Evolutionary conservation across 2,329 filamentous ascomycete genomes (phyloP).

Genomic region (Ophiostoma ulmi): DNA sequence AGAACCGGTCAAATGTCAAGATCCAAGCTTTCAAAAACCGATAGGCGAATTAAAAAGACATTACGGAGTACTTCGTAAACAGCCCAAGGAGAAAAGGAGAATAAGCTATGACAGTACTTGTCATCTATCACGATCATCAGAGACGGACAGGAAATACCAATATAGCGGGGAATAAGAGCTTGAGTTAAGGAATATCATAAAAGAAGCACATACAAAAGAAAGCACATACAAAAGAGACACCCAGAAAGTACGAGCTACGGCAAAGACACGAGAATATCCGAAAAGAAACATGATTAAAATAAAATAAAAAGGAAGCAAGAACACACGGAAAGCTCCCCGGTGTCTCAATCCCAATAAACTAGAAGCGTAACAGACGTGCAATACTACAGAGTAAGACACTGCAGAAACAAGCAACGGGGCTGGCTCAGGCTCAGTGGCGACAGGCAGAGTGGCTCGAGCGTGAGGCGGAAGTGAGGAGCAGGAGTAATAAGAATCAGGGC

Average conservation of each 20-base stretch:
- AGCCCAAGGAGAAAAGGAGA: not conserved
- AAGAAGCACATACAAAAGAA: not conserved
- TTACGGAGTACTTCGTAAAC: not conserved
- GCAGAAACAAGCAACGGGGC: slow-evolving; percentile 9
- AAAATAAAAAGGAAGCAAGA: not conserved
- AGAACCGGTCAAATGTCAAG: not conserved
- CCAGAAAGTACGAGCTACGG: too few relatives aligned
- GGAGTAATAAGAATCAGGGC: not conserved
- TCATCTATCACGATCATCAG: not conserved
- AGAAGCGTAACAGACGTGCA: too few relatives aligned
- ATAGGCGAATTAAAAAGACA: not conserved
- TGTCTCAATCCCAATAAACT: not conserved
- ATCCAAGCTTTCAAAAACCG: not conserved
- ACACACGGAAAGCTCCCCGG: not conserved
- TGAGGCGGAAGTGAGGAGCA: not conserved
- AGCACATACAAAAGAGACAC: too few relatives aligned
- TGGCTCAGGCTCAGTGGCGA: not conserved
- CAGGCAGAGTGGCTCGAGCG: slow-evolving; percentile 1
- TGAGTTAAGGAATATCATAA: too few relatives aligned
- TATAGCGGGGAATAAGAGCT: not conserved
- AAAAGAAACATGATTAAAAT: not conserved
- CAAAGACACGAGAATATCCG: not conserved
- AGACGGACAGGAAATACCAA: slow-evolving; percentile 1
- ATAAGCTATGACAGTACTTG: slow-evolving; percentile 9
- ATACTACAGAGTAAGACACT: slow-evolving; percentile 9